Base-by-base conservation (phyloP, 805 yeast species). In the Yarrowia sp. region DNA sequence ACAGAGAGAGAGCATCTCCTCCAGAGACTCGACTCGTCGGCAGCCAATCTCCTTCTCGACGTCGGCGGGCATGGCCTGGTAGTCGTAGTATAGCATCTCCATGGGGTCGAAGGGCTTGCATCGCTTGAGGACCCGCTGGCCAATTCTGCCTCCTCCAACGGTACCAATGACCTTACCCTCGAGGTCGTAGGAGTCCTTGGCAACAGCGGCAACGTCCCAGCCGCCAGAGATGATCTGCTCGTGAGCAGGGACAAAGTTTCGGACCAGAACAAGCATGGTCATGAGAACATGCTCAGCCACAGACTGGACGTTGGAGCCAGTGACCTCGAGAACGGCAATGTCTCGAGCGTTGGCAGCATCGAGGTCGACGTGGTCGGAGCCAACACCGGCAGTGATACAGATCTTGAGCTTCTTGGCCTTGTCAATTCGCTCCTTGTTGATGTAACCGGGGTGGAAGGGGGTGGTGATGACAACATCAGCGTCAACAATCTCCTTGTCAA, bases 61-160 rank as follows among this genome's bases (percentile, higher is more conserved):
- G 30, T 81, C 87, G 34, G 79, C 78, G 50, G 90, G 86, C 69
- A 89, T 82, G 33, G 84, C 83, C 79, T 88, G 92, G 81, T 88
- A 90, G 79, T 89, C 94, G 77, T 81, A 90, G 80, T 89, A 90
- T 70, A 87, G 81, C 71, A 90, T 80, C 76, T 89, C 89, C 78
- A 86, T 86, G 68, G 92, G 91, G 75, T 87, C 86, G 80, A 90
- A 90, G 0, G 94, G 87, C 69, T 84, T 81, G 73, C 89, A 78
- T 75, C 94, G 84, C 78, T 88, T 89, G 74, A 90, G 81, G 33
- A 90, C 89, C 69, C 91, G 83, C 80, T 85, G 87, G 33, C 94
- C 95, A 73, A 90, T 90, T 77, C 94, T 84, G 65, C 94, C 95
- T 38, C 89, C 89, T 69, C 93, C 95, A 70, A 90, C 89, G 49